Conservation (phyloP, 306 rosid species). For the Vicia sativa region DNA sequence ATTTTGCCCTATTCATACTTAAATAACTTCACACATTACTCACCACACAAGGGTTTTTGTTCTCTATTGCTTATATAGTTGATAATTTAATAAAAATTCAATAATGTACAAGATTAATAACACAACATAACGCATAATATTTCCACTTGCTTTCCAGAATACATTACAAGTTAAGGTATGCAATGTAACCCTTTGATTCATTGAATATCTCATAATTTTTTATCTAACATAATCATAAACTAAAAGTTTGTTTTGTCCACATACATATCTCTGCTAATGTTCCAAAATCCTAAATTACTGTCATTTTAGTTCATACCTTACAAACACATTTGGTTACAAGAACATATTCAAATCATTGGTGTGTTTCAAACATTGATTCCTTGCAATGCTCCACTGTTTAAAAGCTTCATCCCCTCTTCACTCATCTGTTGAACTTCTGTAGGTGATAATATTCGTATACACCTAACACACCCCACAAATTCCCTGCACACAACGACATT, state of each 20-base stretch:
- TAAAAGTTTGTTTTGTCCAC: conserved; percentile 26
- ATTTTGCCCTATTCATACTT: too few species aligned
- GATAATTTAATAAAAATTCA: too few species aligned
- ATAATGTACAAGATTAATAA: too few species aligned
- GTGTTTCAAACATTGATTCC: conserved; percentile 56
- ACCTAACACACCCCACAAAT: conserved; percentile 86
- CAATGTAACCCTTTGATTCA: too few species aligned
- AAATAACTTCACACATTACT: too few species aligned
- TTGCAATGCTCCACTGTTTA: conserved; percentile 83
- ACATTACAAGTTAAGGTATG: too few species aligned
- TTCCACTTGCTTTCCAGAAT: too few species aligned
- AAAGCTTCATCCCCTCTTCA: conserved; percentile 95
- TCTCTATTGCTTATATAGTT: too few species aligned
- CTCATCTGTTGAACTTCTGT: conserved; percentile 93
- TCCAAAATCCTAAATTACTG: conserved; percentile 24
- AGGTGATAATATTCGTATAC: conserved; percentile 85
- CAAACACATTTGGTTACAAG: conserved; percentile 1
- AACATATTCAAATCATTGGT: not conserved
- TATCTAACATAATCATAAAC: not conserved
- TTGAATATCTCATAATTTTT: conserved; percentile 33
- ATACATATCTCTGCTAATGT: too few species aligned
- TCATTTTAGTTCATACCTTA: conserved; percentile 34
- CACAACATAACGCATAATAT: too few species aligned
- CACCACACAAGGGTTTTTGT: too few species aligned
- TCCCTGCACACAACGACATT: conserved; percentile 71